Evolutionary conservation across 2,329 filamentous ascomycete genomes (phyloP).

Genomic region (Waltergamsia citrina): DNA sequence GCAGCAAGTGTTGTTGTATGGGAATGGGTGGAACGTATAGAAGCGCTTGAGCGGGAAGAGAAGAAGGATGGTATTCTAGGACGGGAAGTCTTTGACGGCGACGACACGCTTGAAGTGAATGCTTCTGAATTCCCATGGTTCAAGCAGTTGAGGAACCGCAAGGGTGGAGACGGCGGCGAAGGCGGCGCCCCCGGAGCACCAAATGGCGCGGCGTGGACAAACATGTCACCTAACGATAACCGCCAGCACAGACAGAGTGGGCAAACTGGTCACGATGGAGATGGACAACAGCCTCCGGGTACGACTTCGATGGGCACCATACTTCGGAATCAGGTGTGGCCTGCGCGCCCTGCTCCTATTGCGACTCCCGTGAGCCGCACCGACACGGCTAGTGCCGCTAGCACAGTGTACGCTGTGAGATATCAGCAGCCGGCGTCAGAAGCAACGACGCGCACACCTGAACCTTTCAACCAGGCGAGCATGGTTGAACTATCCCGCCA

Average conservation of each 20-base stretch:
- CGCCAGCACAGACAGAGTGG: background rate
- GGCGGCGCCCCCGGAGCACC: slow-evolving; percentile 9
- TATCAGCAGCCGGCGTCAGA: slow-evolving; percentile 52
- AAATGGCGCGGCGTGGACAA: slow-evolving; percentile 4
- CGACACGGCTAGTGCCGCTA: slow-evolving; percentile 54
- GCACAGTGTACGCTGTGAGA: slow-evolving; percentile 53
- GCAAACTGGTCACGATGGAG: background rate
- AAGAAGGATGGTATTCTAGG: slow-evolving; percentile 90
- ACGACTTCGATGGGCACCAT: slow-evolving; percentile 22
- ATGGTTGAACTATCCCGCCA: slow-evolving; percentile 22
- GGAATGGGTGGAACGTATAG: slow-evolving; percentile 96
- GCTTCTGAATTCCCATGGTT: slow-evolving; percentile 41
- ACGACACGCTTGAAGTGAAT: slow-evolving; percentile 73
- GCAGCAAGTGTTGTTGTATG: slow-evolving; percentile 94
- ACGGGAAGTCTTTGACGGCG: slow-evolving; percentile 84
- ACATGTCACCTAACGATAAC: background rate
- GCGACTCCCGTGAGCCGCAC: slow-evolving; percentile 50
- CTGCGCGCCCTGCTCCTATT: slow-evolving; percentile 42
- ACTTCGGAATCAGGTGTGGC: slow-evolving; percentile 42
- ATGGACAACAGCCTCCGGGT: slow-evolving; percentile 9
- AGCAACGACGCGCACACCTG: slow-evolving; percentile 34
- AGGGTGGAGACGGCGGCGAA: slow-evolving; percentile 20
- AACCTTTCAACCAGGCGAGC: slow-evolving; percentile 19
- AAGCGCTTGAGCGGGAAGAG: slow-evolving; percentile 84
- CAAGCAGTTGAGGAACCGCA: slow-evolving; percentile 24